A percentile compares a stretch with the other conserved stretches of the same genome.
These are phyloP conservation scores for Diaporthe aspalathi DNA, from an alignment of 2,329 filamentous ascomycete genomes.

Conservation along the genomic window DNA sequence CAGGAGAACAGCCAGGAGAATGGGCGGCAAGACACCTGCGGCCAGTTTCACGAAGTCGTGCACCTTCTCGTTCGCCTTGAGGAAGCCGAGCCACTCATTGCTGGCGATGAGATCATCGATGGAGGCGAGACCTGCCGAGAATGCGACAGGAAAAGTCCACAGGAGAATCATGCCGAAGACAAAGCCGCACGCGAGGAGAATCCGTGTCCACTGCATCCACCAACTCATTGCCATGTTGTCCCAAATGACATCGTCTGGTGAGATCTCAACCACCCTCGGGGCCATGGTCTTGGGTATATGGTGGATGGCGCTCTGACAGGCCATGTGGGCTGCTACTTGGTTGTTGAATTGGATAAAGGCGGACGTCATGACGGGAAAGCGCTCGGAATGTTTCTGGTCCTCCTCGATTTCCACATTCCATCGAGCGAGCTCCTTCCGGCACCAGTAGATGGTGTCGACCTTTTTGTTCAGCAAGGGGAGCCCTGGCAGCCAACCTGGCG, in stretches of 20 bases:
- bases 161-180: conserved; percentile 83
- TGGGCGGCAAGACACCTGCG: conserved; percentile 86
- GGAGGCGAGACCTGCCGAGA: conserved; percentile 85
- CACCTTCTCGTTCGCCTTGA: conserved; percentile 69
- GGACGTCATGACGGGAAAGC: conserved; percentile 92
- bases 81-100: conserved; percentile 77
- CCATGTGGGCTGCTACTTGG: conserved; percentile 98
- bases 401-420: conserved; percentile 92
- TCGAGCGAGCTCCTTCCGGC: conserved; percentile 84
- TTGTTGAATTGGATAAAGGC: conserved; percentile 99
- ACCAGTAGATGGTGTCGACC: conserved; percentile 94
- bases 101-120: conserved; percentile 75
- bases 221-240: conserved; percentile 96
- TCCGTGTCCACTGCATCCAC: conserved; percentile 89
- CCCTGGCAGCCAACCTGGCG: conserved; percentile 76
- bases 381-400: conserved; percentile 86
- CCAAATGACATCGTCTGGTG: conserved; percentile 93
- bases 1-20: conserved; percentile 81
- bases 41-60: conserved; percentile 73
- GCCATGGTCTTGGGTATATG: conserved; percentile 95
- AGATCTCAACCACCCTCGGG: conserved; percentile 91
- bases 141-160: conserved; percentile 91
- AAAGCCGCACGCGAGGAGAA: conserved; percentile 70
- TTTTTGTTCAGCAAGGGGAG: conserved; percentile 87
- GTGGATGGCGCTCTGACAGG: conserved; percentile 90